Evolutionary conservation across 768 basidiomycete species (phyloP).

Genomic region (Pleurotus pulmonarius): DNA sequence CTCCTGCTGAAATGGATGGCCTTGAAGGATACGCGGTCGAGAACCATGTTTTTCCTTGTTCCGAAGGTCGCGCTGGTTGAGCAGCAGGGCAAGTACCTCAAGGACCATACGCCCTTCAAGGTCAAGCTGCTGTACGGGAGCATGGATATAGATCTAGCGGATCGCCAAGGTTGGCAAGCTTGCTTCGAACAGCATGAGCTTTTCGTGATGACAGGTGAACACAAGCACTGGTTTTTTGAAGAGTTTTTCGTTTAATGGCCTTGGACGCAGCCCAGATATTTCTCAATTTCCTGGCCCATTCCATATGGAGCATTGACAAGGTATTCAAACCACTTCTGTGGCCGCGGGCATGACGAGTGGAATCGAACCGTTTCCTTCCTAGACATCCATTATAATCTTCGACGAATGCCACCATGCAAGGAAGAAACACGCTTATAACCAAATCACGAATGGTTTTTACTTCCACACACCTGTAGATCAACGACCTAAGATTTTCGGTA

Average conservation of each 20-base stretch:
- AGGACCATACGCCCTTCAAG: constrained; percentile 58
- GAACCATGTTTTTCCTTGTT: constrained; percentile 76
- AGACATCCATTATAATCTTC: constrained; percentile 67
- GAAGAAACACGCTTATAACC: constrained; percentile 75
- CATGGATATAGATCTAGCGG: constrained; percentile 66
- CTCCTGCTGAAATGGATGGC: constrained; percentile 77
- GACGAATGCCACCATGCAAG: constrained; percentile 81
- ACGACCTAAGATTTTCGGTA: constrained; percentile 86
- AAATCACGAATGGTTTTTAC: constrained; percentile 62
- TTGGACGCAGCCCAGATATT: constrained; percentile 71
- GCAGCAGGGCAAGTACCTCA: constrained; percentile 72
- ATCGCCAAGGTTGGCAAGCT: constrained; percentile 60
- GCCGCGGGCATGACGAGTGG: neutral
- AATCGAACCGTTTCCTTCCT: neutral
- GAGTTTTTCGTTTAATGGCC: neutral
- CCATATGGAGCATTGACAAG: constrained; percentile 70
- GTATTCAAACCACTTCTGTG: constrained; percentile 20
- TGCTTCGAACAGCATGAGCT: constrained; percentile 67
- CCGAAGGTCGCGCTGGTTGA: constrained; percentile 84
- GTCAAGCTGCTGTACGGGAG: constrained; percentile 70
- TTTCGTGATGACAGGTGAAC: constrained; percentile 79
- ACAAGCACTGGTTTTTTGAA: constrained; percentile 9
- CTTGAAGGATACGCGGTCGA: constrained; percentile 43
- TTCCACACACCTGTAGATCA: constrained; percentile 26
- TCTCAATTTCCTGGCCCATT: constrained; percentile 75